A percentile compares a stretch with the other conserved stretches of the same genome.
These are phyloP conservation scores for Verticillium nonalfalfae DNA, from an alignment of 2,329 filamentous ascomycete genomes.

Conservation along the genomic window DNA sequence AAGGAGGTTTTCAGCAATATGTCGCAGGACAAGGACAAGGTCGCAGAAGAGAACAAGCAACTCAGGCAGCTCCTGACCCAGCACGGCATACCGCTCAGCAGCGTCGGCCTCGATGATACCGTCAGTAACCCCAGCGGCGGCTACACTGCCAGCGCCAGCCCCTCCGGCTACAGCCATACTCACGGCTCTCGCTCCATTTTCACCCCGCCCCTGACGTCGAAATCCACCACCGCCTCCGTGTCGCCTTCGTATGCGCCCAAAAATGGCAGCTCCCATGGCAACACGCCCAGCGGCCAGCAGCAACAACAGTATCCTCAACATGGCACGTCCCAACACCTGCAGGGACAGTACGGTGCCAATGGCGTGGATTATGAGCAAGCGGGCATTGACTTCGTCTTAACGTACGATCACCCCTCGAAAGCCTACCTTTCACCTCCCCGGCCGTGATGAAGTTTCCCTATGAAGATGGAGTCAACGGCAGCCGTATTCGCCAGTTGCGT, in stretches of 20 bases:
- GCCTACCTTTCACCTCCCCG: conserved; percentile 61
- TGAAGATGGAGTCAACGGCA: background rate
- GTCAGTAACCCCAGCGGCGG: conserved; percentile 39
- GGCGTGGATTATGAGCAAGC: conserved; percentile 70
- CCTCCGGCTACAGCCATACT: conserved; percentile 54
- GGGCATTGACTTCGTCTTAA: conserved; percentile 85
- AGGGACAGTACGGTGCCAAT: conserved; percentile 15
- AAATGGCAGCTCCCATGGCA: background rate
- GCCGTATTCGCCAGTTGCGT: background rate
- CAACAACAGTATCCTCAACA: conserved; percentile 9
- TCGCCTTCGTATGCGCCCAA: conserved; percentile 20
- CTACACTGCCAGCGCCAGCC: conserved; percentile 48
- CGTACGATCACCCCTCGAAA: conserved; percentile 65
- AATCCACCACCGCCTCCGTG: conserved; percentile 34
- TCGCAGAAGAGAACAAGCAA: conserved; percentile 73
- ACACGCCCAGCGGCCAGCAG: conserved; percentile 19
- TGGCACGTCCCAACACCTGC: conserved; percentile 7
- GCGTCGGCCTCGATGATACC: conserved; percentile 30
- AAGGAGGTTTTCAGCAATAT: conserved; percentile 77
- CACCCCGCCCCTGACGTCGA: conserved; percentile 40
- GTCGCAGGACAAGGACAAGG: conserved; percentile 67
- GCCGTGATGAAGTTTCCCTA: conserved; percentile 30
- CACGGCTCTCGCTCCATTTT: conserved; percentile 37
- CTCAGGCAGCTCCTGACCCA: conserved; percentile 54
- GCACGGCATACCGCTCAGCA: conserved; percentile 37